phyloP scores from a whole-genome alignment of 345 rosid genomes.

The Syzygium oleosum region DNA sequence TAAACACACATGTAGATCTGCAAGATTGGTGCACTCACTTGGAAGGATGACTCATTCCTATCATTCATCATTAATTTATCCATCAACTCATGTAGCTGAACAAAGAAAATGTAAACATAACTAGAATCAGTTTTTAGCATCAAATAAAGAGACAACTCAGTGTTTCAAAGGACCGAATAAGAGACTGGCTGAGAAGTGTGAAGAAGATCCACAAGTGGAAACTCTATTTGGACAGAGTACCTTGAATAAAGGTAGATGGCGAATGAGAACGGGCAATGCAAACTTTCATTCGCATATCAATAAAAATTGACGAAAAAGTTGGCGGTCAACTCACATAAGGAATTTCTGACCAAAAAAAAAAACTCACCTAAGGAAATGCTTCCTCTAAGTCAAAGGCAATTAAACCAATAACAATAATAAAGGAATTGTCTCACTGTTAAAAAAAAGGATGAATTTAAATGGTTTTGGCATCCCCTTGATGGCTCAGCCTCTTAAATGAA shows the following conservation, averaged over 20 bases:
- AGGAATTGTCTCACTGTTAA: neutral
- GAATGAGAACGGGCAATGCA: neutral
- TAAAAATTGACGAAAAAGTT: neutral
- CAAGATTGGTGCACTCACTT: constrained; percentile 26
- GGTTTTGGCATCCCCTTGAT: neutral
- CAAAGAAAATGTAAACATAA: constrained; percentile 1
- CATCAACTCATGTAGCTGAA: constrained; percentile 69
- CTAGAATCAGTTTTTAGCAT: neutral
- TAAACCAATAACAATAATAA: neutral
- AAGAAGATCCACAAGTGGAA: neutral
- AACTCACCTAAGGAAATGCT: neutral
- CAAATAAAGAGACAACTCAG: neutral
- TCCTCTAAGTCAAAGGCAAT: neutral
- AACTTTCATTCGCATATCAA: neutral
- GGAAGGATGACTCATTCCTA: constrained; percentile 28
- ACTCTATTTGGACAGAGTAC: neutral
- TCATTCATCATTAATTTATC: constrained; percentile 62
- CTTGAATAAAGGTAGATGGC: neutral
- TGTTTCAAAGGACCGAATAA: neutral
- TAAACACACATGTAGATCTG: neutral
- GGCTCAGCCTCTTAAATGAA: neutral
- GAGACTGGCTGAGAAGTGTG: neutral
- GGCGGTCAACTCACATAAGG: neutral
- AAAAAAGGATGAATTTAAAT: neutral
- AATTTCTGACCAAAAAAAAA: neutral